Conservation (phyloP, 169 alveolate species). For the Besnoitia besnoiti region DNA sequence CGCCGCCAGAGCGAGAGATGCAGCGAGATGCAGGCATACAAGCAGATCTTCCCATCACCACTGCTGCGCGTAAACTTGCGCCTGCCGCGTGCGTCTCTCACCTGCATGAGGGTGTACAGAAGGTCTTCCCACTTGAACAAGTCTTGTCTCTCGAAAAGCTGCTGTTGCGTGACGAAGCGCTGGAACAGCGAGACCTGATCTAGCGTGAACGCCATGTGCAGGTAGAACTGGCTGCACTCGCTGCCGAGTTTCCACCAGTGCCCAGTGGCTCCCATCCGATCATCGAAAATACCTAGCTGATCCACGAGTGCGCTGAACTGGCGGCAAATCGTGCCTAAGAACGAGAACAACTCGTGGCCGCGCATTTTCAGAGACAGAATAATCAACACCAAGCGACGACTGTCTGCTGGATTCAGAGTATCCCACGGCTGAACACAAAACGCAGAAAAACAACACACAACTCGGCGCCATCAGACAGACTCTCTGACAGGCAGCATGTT, state of each 20-base stretch:
- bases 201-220: slow-evolving; percentile 59
- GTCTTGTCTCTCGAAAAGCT: slow-evolving; percentile 41
- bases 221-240: slow-evolving; percentile 55
- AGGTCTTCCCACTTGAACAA: slow-evolving; percentile 67
- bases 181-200: slow-evolving; percentile 40
- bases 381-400: slow-evolving; percentile 50
- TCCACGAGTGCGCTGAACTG: neutral
- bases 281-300: neutral
- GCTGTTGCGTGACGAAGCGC: slow-evolving; percentile 37
- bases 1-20: too few species aligned
- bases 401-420: slow-evolving; percentile 55
- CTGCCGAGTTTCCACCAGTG: slow-evolving; percentile 45
- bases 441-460: neutral
- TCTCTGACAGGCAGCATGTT: neutral
- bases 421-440: slow-evolving; percentile 46
- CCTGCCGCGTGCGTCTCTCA: too few species aligned
- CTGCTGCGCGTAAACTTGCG: too few species aligned
- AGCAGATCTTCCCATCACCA: too few species aligned
- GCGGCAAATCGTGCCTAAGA: slow-evolving; percentile 25
- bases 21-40: too few species aligned
- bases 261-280: neutral
- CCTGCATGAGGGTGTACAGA: slow-evolving; percentile 63
- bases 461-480: neutral
- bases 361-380: neutral
- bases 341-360: slow-evolving; percentile 29